Base-by-base conservation (phyloP, 495 filamentous ascomycete species). In the Immersiella caudata region DNA sequence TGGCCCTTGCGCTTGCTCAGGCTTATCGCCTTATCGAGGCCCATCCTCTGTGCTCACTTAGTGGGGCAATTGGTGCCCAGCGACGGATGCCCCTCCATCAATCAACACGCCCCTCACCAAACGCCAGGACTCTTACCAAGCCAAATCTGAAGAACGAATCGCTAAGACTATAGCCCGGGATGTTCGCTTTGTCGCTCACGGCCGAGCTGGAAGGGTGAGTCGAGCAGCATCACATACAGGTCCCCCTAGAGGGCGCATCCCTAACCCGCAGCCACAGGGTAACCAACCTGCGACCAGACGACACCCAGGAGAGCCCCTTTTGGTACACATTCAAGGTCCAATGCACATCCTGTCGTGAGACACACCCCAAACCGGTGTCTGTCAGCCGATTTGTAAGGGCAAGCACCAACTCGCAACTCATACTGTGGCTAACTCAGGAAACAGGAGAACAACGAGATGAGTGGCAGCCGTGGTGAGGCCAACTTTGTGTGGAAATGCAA, bases 401-500 rank as follows among this genome's bases (percentile, higher is more conserved):
- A 1, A 4, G 8, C n/a, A 4, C 14, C 61, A 25, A 12, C 6
- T 22, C 3, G 14, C 20, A 6, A 4, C 16, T 50, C 0, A 9
- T 14, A 16, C 0, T n/a, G 9, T 36, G 40, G 36, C 60, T 24
- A 21, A 50, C 25, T 9, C 21, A 6, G 11, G 52, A 12, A n/a
- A 8, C 58, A 98, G 93, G 93, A 96, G 73, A 83, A 78, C 60
- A 89, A 93, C 72, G 94, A 97, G 62, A 88, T 96, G 73, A 93
- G 91, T 64, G 93, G 93, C 18, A 96, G 93, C 78, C 87, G 91
- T 57, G 95, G 95, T 55, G 94, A 98, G 79, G 96, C 95, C 9
- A 97, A 97, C 79, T 97, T 99, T 76, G 95, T 99, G 56, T 98
- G 94, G 94, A 91, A 88, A 75, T 99, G 95, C 84, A 96, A 93